Percentiles rank a stretch among this genome's conserved stretches.
Conservation (phyloP, 1,139 yeast species). For the Citeromyces siamensis region DNA sequence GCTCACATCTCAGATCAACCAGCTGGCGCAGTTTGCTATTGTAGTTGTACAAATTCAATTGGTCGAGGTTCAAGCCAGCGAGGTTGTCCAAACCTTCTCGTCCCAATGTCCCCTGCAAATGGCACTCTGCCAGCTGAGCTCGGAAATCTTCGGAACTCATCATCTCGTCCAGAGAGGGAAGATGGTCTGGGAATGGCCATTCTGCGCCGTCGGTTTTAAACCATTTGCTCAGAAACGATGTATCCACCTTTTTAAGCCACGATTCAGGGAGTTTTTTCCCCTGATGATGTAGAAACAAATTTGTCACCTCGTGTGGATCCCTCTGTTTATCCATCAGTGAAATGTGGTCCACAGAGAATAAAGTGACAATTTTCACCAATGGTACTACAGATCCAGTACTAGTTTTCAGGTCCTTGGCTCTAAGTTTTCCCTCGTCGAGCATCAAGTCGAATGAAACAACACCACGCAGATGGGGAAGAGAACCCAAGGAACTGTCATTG, state of each 20-base stretch:
- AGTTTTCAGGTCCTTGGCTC: conserved; percentile 14
- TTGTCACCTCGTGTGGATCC: neutral
- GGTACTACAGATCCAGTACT: conserved; percentile 18
- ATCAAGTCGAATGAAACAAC: conserved; percentile 50
- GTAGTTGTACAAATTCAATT: conserved; percentile 10
- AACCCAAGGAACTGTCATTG: conserved; percentile 15
- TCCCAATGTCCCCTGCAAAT: conserved; percentile 7
- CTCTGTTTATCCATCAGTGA: conserved; percentile 9
- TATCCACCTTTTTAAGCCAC: neutral
- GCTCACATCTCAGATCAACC: conserved; percentile 24
- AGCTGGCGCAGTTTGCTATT: conserved; percentile 28
- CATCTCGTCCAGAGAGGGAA: neutral
- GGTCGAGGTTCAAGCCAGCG: neutral
- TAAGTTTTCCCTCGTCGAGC: conserved; percentile 27
- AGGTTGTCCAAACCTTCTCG: conserved; percentile 6
- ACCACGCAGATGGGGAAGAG: conserved; percentile 17
- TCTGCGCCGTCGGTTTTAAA: neutral
- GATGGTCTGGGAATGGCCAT: neutral
- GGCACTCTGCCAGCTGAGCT: neutral
- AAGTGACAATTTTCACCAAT: conserved; percentile 25
- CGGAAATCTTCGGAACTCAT: neutral
- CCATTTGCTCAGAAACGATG: neutral
- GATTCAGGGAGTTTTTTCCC: neutral
- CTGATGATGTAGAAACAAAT: neutral
- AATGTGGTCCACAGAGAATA: conserved; percentile 27